These are phyloP conservation scores for Teratosphaeria epicoccoides DNA, from an alignment of 2,329 filamentous ascomycete genomes.

Conservation along the genomic window DNA sequence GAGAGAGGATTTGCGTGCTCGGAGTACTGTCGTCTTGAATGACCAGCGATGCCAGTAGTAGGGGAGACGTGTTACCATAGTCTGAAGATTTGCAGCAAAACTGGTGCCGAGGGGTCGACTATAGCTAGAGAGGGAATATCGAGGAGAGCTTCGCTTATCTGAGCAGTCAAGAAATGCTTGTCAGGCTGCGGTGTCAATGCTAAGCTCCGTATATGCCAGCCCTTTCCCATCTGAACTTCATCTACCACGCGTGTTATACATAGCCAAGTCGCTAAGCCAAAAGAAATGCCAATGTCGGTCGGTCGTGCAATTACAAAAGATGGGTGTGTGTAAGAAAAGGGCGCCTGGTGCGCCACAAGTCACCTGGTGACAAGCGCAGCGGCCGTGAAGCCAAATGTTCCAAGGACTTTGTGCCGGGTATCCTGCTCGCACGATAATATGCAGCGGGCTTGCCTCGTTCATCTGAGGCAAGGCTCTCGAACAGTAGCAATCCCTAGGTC, in stretches of 20 bases:
- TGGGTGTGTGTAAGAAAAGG: neutral
- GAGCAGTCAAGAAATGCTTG: neutral
- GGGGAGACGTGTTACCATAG: no score
- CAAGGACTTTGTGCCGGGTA: neutral
- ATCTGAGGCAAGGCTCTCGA: neutral
- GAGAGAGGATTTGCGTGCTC: constrained; percentile 27
- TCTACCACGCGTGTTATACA: neutral
- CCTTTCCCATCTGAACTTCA: neutral
- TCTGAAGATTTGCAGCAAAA: no score
- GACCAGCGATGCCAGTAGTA: no score
- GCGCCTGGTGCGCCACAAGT: neutral
- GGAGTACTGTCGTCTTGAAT: constrained; percentile 20
- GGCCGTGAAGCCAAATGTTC: neutral
- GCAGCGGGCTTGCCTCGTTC: neutral
- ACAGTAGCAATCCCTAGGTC: no score
- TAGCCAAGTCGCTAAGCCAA: neutral
- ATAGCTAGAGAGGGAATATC: no score
- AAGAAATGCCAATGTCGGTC: neutral
- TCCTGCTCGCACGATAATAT: neutral
- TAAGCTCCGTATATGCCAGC: neutral
- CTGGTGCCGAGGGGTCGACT: no score
- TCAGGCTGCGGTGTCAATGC: neutral
- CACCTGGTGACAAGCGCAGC: neutral
- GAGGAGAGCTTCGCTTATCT: no score
- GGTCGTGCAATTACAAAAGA: neutral